Percentiles rank a stretch among this genome's conserved stretches.
Conservation (phyloP, 2,329 filamentous ascomycete species). For the Claviceps quebecensis region DNA sequence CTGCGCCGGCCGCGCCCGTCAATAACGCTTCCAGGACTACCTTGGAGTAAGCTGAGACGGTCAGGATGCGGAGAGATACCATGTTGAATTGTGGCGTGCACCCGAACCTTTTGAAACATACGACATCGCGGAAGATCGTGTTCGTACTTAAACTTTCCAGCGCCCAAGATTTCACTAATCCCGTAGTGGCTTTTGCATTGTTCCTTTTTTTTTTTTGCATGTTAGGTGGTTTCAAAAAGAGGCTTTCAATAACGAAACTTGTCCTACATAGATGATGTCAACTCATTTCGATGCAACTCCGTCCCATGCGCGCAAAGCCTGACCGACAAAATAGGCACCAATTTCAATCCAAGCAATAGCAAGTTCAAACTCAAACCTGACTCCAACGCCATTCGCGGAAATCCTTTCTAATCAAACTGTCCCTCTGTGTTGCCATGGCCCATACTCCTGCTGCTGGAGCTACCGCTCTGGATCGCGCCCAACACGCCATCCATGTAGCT, state of each 20-base stretch:
- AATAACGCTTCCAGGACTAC: constrained; percentile 45
- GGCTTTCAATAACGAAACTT: not conserved
- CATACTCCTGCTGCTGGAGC: constrained; percentile 82
- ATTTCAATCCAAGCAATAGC: not conserved
- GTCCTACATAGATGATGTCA: not conserved
- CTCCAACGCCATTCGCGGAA: not conserved
- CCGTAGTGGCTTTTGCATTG: not conserved
- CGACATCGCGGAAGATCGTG: not conserved
- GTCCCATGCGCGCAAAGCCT: not conserved
- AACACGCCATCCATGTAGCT: constrained; percentile 76
- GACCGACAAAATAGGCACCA: not conserved
- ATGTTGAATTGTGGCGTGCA: not conserved
- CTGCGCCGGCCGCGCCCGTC: constrained; percentile 35
- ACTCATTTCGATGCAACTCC: constrained; percentile 2
- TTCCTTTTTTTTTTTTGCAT: not conserved
- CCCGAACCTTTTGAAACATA: not conserved
- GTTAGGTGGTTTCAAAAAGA: not conserved
- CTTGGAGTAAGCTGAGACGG: constrained; percentile 19
- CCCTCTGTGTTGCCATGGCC: constrained; percentile 85
- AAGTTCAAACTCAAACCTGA: not conserved
- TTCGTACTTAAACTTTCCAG: not conserved
- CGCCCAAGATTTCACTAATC: not conserved
- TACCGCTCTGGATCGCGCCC: constrained; percentile 81
- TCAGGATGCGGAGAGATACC: not conserved
- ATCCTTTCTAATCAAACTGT: constrained; percentile 33